These are phyloP conservation scores for Epichloe brachyelytri DNA, from an alignment of 2,329 filamentous ascomycete species.

Conservation along the genomic window DNA sequence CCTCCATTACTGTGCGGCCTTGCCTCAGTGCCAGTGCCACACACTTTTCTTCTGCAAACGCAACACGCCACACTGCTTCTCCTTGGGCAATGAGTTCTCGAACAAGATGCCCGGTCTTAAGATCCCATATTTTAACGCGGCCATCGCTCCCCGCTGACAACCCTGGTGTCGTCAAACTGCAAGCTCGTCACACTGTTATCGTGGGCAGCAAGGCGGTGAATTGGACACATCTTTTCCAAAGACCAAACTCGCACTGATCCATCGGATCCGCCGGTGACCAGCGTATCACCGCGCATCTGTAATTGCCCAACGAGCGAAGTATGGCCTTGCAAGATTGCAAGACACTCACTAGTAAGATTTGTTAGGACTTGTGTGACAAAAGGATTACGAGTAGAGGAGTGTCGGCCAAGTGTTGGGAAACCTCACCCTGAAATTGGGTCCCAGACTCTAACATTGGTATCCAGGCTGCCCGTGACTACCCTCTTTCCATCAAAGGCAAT, in stretches of 20 bases:
- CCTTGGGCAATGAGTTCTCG: slow-evolving; percentile 83
- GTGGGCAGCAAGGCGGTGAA: slow-evolving; percentile 88
- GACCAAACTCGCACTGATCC: slow-evolving; percentile 96
- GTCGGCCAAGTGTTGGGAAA: not conserved
- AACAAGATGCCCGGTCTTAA: slow-evolving; percentile 81
- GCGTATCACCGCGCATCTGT: slow-evolving; percentile 86
- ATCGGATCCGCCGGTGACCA: slow-evolving; percentile 93
- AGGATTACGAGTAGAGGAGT: not conserved
- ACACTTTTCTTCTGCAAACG: slow-evolving; percentile 96
- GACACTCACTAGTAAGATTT: slow-evolving; percentile 46
- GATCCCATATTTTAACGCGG: slow-evolving; percentile 96
- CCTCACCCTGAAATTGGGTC: slow-evolving; percentile 74
- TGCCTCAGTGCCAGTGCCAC: slow-evolving; percentile 84
- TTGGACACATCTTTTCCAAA: slow-evolving; percentile 75
- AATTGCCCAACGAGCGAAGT: slow-evolving; percentile 93
- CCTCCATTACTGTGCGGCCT: slow-evolving; percentile 93
- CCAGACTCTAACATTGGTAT: slow-evolving; percentile 96
- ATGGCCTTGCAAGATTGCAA: slow-evolving; percentile 89
- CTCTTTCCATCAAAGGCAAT: slow-evolving; percentile 92
- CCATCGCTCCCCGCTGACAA: slow-evolving; percentile 98
- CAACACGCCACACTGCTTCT: slow-evolving; percentile 93
- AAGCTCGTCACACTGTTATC: slow-evolving; percentile 97
- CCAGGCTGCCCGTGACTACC: slow-evolving; percentile 88
- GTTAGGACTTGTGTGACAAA: not conserved
- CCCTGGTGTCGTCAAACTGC: slow-evolving; percentile 90